phyloP scores from a whole-genome alignment of 768 basidiomycete species.

The Gyrodon lividus region DNA sequence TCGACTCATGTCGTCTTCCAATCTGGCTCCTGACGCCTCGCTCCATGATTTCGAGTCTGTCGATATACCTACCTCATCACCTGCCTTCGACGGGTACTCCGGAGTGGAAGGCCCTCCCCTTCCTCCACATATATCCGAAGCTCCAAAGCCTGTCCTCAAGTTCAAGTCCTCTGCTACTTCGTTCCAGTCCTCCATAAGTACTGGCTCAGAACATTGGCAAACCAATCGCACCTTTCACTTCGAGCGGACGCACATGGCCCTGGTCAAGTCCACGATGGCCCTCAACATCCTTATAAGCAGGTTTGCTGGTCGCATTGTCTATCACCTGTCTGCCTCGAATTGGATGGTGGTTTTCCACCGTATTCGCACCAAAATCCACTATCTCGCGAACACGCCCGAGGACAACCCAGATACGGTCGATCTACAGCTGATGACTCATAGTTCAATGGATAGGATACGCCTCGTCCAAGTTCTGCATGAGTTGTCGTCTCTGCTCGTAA shows the following conservation, averaged over 20 bases:
- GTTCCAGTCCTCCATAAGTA: slow-evolving; percentile 39
- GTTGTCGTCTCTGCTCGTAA: slow-evolving; percentile 76
- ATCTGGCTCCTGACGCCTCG: slow-evolving; percentile 56
- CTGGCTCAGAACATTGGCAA: slow-evolving; percentile 25
- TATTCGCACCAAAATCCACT: slow-evolving; percentile 66
- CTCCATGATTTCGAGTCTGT: slow-evolving; percentile 73
- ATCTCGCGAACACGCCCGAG: slow-evolving; percentile 53
- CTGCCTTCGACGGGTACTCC: slow-evolving; percentile 19
- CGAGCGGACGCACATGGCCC: slow-evolving; percentile 62
- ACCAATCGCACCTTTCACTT: slow-evolving; percentile 38
- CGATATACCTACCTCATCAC: slow-evolving; percentile 36
- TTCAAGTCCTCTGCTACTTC: slow-evolving; percentile 41
- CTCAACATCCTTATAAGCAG: slow-evolving; percentile 65
- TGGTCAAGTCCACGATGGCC: slow-evolving; percentile 51
- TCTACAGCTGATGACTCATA: slow-evolving; percentile 73
- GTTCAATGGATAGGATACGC: slow-evolving; percentile 66
- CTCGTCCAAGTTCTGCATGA: slow-evolving; percentile 76
- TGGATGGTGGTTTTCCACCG: slow-evolving; percentile 77
- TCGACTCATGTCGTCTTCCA: slow-evolving; percentile 58
- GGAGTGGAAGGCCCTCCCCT: slow-evolving; percentile 25
- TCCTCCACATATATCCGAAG: slow-evolving; percentile 42
- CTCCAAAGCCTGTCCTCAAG: slow-evolving; percentile 29
- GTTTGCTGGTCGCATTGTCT: slow-evolving; percentile 77
- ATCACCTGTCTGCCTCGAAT: slow-evolving; percentile 84
- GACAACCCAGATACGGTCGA: slow-evolving; percentile 69